phyloP scores from a whole-genome alignment of 179 eudicot species.

The Patellifolia procumbens region DNA sequence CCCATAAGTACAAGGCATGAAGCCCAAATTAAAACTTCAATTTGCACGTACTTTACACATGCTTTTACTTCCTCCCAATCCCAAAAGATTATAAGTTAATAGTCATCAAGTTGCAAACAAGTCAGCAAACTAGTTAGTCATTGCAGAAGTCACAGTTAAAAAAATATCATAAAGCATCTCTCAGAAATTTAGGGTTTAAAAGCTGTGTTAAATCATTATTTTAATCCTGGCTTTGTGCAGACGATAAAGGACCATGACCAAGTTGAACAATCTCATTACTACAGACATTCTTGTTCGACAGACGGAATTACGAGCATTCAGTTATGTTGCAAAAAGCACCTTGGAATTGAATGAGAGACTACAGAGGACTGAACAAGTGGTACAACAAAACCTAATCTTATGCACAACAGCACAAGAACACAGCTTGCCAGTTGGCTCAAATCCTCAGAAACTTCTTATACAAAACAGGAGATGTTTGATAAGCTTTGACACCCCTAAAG shows the following conservation, averaged over 20 bases:
- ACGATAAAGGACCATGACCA: background rate
- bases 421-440: slow-evolving; percentile 2
- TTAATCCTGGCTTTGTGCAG: background rate
- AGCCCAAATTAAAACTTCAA: background rate
- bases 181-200: background rate
- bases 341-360: background rate
- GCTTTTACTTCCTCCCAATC: background rate
- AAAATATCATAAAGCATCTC: background rate
- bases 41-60: background rate
- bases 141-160: background rate
- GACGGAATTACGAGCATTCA: background rate
- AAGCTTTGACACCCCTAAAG: background rate
- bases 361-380: background rate
- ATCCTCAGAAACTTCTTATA: slow-evolving; percentile 1
- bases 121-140: background rate
- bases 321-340: background rate
- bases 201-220: background rate
- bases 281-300: background rate
- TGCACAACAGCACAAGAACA: background rate
- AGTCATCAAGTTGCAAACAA: slow-evolving; percentile 11
- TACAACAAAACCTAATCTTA: background rate
- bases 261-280: background rate
- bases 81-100: background rate
- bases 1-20: background rate
- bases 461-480: background rate